Conservation (phyloP, 768 basidiomycete genomes). For the Termitomyces sp. region DNA sequence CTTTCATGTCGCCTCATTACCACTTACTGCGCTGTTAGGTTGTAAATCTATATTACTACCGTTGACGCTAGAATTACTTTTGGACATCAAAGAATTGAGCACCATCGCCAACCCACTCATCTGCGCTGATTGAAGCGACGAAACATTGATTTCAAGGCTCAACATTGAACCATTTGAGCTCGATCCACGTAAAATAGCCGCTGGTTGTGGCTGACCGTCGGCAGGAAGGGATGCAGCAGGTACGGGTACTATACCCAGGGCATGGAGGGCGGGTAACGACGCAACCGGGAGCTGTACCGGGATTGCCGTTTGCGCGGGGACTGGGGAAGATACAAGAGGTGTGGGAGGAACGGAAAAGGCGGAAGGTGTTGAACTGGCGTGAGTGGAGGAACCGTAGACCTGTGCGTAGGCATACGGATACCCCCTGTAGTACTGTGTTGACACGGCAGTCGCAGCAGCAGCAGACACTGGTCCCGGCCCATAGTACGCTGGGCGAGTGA, state of each 20-base stretch:
- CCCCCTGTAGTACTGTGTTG: conserved; percentile 54
- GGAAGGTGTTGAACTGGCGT: conserved; percentile 25
- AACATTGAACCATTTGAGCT: conserved; percentile 67
- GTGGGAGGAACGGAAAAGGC: conserved; percentile 25
- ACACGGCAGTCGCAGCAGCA: conserved; percentile 24
- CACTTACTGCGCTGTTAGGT: background rate
- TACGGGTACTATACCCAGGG: conserved; percentile 70
- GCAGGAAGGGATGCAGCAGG: conserved; percentile 46
- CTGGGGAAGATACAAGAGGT: conserved; percentile 16
- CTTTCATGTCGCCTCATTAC: background rate
- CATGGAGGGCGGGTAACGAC: conserved; percentile 57
- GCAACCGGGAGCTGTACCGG: conserved; percentile 71
- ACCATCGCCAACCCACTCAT: conserved; percentile 71
- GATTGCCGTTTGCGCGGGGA: conserved; percentile 31
- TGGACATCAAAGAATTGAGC: conserved; percentile 64
- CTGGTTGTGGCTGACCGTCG: conserved; percentile 56
- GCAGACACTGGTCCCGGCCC: conserved; percentile 21
- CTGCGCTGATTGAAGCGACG: conserved; percentile 65
- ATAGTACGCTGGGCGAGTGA: conserved; percentile 38
- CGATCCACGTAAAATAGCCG: conserved; percentile 72
- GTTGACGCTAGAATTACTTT: conserved; percentile 17
- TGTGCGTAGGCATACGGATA: conserved; percentile 65
- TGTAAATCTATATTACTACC: background rate
- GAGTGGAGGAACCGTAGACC: conserved; percentile 36
- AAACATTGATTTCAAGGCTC: conserved; percentile 75